Conservation (phyloP, 768 basidiomycete species). For the Mycena belliarum region DNA sequence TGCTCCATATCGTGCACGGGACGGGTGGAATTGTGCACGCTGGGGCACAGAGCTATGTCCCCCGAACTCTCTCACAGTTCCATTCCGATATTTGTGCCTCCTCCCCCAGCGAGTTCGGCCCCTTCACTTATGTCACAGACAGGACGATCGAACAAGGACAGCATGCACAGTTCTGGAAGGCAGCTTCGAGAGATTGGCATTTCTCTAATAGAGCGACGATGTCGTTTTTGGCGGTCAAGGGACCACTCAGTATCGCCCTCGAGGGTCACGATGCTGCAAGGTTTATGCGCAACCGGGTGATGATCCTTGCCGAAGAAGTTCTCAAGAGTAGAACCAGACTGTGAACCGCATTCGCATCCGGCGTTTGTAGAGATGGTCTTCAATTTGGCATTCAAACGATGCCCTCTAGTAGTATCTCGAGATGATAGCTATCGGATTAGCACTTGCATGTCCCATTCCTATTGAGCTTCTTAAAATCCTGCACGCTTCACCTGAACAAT, state of each 20-base stretch:
- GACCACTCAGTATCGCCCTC: background rate
- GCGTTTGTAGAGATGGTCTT: no score
- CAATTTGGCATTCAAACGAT: no score
- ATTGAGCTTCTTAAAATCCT: no score
- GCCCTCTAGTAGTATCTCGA: no score
- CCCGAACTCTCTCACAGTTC: background rate
- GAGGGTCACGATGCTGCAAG: background rate
- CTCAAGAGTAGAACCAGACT: background rate
- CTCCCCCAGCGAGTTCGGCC: background rate
- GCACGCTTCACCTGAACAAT: no score
- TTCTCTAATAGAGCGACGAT: conserved; percentile 1
- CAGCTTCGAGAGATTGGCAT: background rate
- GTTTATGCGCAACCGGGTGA: background rate
- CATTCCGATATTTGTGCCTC: background rate
- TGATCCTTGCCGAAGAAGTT: background rate
- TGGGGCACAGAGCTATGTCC: background rate
- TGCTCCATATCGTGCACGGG: conserved; percentile 1
- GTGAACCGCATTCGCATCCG: no score
- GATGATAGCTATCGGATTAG: no score
- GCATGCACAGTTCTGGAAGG: background rate
- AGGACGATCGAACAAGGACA: background rate
- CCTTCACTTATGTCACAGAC: background rate
- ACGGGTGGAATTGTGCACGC: background rate
- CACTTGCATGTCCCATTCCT: no score
- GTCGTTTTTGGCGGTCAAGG: background rate